Conservation (phyloP, 345 rosid species). For the Dipteronia dyeriana region DNA sequence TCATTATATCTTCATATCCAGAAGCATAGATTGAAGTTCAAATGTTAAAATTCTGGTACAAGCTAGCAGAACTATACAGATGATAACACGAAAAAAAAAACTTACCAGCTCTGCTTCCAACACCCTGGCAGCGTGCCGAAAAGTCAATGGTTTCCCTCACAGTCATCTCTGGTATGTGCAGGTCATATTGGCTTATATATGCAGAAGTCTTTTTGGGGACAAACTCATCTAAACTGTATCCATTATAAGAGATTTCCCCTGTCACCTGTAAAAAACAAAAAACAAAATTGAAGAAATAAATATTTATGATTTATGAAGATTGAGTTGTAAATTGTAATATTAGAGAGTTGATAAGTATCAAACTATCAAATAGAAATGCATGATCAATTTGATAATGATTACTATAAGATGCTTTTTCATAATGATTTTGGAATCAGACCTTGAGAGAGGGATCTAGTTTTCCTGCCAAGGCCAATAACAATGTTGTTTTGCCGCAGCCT, state of each 20-base stretch:
- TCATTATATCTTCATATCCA: slow-evolving; percentile 45
- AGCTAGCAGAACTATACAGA: neutral
- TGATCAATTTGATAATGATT: neutral
- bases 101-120: slow-evolving; percentile 46
- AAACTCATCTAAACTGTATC: slow-evolving; percentile 56
- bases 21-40: neutral
- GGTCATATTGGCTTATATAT: slow-evolving; percentile 67
- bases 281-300: neutral
- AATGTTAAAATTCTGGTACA: neutral
- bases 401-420: neutral
- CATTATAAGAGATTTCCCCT: slow-evolving; percentile 65
- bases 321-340: neutral
- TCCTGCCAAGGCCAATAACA: slow-evolving; percentile 59
- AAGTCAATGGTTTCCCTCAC: slow-evolving; percentile 70
- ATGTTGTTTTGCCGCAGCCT: slow-evolving; percentile 66
- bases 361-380: neutral
- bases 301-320: neutral
- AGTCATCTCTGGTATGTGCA: slow-evolving; percentile 62
- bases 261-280: slow-evolving; percentile 36
- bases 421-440: slow-evolving; percentile 34
- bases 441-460: slow-evolving; percentile 45
- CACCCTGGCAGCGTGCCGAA: slow-evolving; percentile 60
- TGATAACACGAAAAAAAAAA: neutral
- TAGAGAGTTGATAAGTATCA: neutral
- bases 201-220: slow-evolving; percentile 66